Evolutionary conservation across 768 basidiomycete species (phyloP).

Genomic region (Cystobasidiopsis lactophilus): DNA sequence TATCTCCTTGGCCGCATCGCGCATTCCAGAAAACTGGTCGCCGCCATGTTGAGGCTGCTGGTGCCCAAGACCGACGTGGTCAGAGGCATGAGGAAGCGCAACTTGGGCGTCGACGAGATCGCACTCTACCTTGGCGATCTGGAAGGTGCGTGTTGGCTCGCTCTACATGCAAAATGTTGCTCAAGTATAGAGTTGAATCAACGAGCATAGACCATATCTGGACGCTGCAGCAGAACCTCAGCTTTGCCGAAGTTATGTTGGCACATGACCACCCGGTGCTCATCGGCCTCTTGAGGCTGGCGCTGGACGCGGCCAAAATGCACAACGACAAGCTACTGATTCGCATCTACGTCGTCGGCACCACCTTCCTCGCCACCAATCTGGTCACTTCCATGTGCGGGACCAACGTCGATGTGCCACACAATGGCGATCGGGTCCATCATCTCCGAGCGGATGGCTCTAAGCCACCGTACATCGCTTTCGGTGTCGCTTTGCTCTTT

Average conservation of each 20-base stretch:
- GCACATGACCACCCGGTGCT: slow-evolving; percentile 73
- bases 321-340: slow-evolving; percentile 46
- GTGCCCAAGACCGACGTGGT: slow-evolving; percentile 66
- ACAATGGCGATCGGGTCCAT: slow-evolving; percentile 27
- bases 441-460: slow-evolving; percentile 19
- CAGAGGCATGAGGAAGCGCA: slow-evolving; percentile 50
- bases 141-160: slow-evolving; percentile 37
- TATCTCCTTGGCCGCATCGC: slow-evolving; percentile 47
- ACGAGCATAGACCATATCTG: slow-evolving; percentile 65
- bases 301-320: slow-evolving; percentile 37
- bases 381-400: slow-evolving; percentile 42
- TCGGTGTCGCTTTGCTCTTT: slow-evolving; percentile 1
- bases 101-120: slow-evolving; percentile 35
- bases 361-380: slow-evolving; percentile 45
- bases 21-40: slow-evolving; percentile 51
- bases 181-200: slow-evolving; percentile 2
- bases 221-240: slow-evolving; percentile 59
- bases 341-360: slow-evolving; percentile 41
- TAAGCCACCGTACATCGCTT: slow-evolving; percentile 27
- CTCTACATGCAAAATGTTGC: background rate
- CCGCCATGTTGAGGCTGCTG: slow-evolving; percentile 49
- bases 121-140: slow-evolving; percentile 77
- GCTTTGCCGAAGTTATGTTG: slow-evolving; percentile 69
- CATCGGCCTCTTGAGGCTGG: slow-evolving; percentile 48
- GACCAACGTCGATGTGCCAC: slow-evolving; percentile 43